These are phyloP conservation scores for Calcarisporium arbuscula DNA, from an alignment of 2,329 filamentous ascomycete genomes.

Conservation along the genomic window DNA sequence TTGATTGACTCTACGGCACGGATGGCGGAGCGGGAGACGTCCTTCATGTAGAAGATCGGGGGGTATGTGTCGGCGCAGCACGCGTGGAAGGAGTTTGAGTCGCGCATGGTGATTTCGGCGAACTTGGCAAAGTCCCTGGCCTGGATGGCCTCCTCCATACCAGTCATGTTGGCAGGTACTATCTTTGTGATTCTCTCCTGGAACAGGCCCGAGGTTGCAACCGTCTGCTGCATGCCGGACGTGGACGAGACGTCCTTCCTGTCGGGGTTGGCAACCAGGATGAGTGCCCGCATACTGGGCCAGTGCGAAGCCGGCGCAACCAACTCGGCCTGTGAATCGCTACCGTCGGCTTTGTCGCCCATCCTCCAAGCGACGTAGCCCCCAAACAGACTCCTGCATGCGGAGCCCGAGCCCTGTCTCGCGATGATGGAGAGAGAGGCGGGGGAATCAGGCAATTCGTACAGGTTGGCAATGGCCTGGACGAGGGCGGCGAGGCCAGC, in stretches of 20 bases:
- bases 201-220: constrained; percentile 86
- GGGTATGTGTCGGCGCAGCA: constrained; percentile 92
- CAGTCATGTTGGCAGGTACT: constrained; percentile 75
- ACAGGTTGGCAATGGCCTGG: constrained; percentile 84
- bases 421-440: constrained; percentile 84
- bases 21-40: constrained; percentile 81
- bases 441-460: constrained; percentile 73
- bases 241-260: constrained; percentile 96
- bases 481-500: constrained; percentile 67
- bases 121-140: constrained; percentile 79
- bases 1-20: constrained; percentile 88
- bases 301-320: constrained; percentile 86
- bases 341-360: constrained; percentile 69
- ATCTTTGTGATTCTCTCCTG: constrained; percentile 65
- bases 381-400: constrained; percentile 87
- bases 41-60: constrained; percentile 98
- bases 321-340: constrained; percentile 81
- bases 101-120: constrained; percentile 87
- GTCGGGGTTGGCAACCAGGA: constrained; percentile 84
- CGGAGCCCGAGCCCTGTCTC: constrained; percentile 88
- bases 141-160: constrained; percentile 77
- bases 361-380: constrained; percentile 95
- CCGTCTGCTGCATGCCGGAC: constrained; percentile 94
- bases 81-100: constrained; percentile 96
- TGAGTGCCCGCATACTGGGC: constrained; percentile 88